Base-by-base conservation (phyloP, 352 stramenopile species). In the Phytopythium sindhum region DNA sequence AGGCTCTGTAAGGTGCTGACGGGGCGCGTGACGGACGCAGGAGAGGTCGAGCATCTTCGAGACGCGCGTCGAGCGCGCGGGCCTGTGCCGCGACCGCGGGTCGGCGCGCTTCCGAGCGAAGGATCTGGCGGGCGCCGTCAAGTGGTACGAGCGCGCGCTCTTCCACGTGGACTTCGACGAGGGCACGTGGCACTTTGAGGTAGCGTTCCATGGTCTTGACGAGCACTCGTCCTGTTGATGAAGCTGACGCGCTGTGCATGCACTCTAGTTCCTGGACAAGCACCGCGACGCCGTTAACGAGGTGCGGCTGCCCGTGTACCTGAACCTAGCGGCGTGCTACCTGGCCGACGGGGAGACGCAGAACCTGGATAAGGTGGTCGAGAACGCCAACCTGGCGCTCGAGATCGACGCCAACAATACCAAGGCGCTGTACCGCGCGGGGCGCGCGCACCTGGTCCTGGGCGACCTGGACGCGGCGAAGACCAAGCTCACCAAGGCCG, bases 111-210 rank as follows among this genome's bases (percentile, higher is more conserved):
- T 90, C 47, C 89, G 89, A 55, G 37, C 50, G 29, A 80, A 84
- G 29, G 59, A 91, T 52, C n/a, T 79, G 14, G 37, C 55, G 1
- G 57, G 68, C 9, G 86, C 86, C 2, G 58, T 92, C 50, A 50
- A 76, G 50, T 95, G 79, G 80, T 95, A 93, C 70, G 66, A 91
- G 56, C 86, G 86, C 29, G 84, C 84, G 47, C 67, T 93, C 7
- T 89, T 78, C 58, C 86, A 95, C 62, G 81, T 91, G 52, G 82
- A 93, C 42, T 95, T 95, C 71, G 86, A 93, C 57, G 84, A 95
- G 65, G 86, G 78, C 70, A 91, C 84, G 60, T 95, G 84, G 84
- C 69, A 88, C 57, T 95, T 95, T 63, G 86, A 95, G 80, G 81
- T 91, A 10, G 54, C 15, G n/a, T 19, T 8, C 31, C 24, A 28